phyloP scores from a whole-genome alignment of 78 protist species.

The Dictyostelium capitatum region DNA sequence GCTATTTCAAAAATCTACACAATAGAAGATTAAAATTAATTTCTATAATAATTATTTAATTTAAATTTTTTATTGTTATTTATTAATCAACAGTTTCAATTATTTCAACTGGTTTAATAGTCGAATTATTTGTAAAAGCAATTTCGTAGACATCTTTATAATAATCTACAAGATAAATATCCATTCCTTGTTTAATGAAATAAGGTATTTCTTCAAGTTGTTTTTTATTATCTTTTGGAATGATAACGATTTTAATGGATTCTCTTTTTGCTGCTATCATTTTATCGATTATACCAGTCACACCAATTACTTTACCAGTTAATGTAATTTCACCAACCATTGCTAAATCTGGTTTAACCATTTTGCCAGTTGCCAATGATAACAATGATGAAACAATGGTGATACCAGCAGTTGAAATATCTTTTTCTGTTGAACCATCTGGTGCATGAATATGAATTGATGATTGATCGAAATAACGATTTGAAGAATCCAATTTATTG shows the following conservation, averaged over 20 bases:
- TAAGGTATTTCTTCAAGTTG: slow-evolving; percentile 91
- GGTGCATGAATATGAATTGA: slow-evolving; percentile 95
- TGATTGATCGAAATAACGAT: slow-evolving; percentile 37
- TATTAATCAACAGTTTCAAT: too few relatives aligned
- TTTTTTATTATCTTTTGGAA: slow-evolving; percentile 91
- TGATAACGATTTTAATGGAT: slow-evolving; percentile 80
- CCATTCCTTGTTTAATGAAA: slow-evolving; percentile 80
- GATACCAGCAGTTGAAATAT: slow-evolving; percentile 96
- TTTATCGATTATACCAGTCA: slow-evolving; percentile 96
- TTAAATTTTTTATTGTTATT: too few relatives aligned
- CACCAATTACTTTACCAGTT: slow-evolving; percentile 90
- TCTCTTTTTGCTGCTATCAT: slow-evolving; percentile 92
- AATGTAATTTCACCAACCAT: slow-evolving; percentile 97
- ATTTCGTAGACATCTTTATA: slow-evolving; percentile 89
- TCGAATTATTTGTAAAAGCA: slow-evolving; percentile 49
- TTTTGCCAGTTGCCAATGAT: slow-evolving; percentile 87
- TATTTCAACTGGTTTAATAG: slow-evolving; percentile 16
- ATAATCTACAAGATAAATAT: slow-evolving; percentile 82
- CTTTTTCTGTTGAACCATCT: slow-evolving; percentile 95
- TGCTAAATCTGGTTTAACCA: slow-evolving; percentile 80
- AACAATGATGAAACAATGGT: slow-evolving; percentile 89
- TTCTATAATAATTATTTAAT: too few relatives aligned
- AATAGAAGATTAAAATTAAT: too few relatives aligned
- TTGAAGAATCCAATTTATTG: slow-evolving; percentile 7
- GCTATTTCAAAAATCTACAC: too few relatives aligned